Percentiles rank a stretch among this genome's conserved stretches.
Conservation (phyloP, 352 stramenopile genomes). For the Phytopythium oedochilum region DNA sequence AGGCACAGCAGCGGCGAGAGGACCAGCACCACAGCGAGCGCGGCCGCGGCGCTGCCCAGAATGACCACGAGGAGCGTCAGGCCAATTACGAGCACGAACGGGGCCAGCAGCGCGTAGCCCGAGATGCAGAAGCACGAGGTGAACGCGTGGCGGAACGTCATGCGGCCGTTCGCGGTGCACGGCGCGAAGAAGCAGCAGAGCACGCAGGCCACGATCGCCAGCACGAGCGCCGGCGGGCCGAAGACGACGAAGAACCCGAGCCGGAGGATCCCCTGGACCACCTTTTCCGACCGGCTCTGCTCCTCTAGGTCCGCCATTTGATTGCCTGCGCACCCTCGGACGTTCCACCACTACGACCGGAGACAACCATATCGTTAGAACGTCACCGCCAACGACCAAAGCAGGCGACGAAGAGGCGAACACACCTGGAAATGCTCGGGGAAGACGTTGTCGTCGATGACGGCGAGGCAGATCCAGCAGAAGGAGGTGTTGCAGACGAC, state of each 20-base stretch:
- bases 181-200: constrained; percentile 66
- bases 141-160: constrained; percentile 52
- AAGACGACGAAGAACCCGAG: constrained; percentile 62
- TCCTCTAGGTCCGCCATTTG: constrained; percentile 63
- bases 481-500: constrained; percentile 78
- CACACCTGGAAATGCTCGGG: constrained; percentile 81
- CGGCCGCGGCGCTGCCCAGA: constrained; percentile 16
- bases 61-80: constrained; percentile 21
- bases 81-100: constrained; percentile 28
- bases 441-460: constrained; percentile 84
- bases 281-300: constrained; percentile 31
- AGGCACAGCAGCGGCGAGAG: constrained; percentile 25
- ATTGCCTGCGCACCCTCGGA: constrained; percentile 62
- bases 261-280: constrained; percentile 30
- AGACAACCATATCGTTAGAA: not conserved
- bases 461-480: constrained; percentile 84
- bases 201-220: constrained; percentile 49
- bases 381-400: not conserved
- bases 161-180: constrained; percentile 35
- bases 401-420: not conserved
- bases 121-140: constrained; percentile 60
- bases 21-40: constrained; percentile 20
- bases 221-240: constrained; percentile 48
- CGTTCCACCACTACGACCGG: constrained; percentile 65
- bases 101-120: constrained; percentile 48